phyloP scores from a whole-genome alignment of 2,329 filamentous ascomycete species.

The Dendryphion nanum region DNA sequence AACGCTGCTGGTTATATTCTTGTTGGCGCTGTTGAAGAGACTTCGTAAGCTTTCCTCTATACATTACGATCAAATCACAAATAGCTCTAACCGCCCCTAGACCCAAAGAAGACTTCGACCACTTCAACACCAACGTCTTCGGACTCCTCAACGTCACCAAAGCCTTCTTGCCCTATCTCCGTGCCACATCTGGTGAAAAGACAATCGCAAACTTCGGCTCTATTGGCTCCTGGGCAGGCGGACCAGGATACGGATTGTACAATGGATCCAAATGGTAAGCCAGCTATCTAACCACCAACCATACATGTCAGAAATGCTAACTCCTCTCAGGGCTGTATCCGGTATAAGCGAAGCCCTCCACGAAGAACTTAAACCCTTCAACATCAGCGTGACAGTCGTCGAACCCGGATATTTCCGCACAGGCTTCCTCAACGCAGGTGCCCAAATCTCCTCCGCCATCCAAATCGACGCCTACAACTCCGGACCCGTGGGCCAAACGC shows the following conservation, averaged over 20 bases:
- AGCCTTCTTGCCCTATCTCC: conserved; percentile 50
- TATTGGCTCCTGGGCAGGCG: conserved; percentile 43
- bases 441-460: conserved; percentile 15
- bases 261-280: conserved; percentile 48
- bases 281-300: too few species aligned
- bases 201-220: conserved; percentile 50
- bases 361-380: conserved; percentile 45
- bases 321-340: too few species aligned
- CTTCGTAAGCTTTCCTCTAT: conserved; percentile 30
- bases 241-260: conserved; percentile 45
- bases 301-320: too few species aligned
- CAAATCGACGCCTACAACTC: conserved; percentile 32
- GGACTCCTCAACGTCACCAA: conserved; percentile 51
- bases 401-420: conserved; percentile 54
- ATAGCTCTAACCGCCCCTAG: conserved; percentile 21
- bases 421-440: conserved; percentile 40
- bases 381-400: conserved; percentile 46
- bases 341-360: conserved; percentile 45
- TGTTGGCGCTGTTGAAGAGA: conserved; percentile 47
- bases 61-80: conserved; percentile 20
- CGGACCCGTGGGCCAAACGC: conserved; percentile 31
- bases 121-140: conserved; percentile 56
- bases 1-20: conserved; percentile 50
- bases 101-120: conserved; percentile 40
- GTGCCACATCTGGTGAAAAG: conserved; percentile 39